Percentiles rank a stretch among this genome's conserved stretches.
These are phyloP conservation scores for Epichloe elymi DNA, from an alignment of 2,329 filamentous ascomycete species.

Conservation along the genomic window DNA sequence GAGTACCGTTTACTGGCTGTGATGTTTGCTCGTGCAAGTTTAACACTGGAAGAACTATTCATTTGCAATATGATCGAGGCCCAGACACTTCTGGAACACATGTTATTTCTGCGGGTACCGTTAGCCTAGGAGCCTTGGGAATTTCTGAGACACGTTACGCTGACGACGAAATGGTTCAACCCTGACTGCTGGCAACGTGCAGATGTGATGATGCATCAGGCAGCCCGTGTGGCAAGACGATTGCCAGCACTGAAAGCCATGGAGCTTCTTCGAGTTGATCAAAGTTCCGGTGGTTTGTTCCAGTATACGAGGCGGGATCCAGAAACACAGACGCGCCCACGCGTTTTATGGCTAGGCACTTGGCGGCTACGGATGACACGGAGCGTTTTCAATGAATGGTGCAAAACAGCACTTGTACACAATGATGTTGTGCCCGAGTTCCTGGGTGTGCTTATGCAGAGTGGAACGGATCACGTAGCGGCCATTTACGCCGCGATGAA, in stretches of 20 bases:
- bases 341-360: not conserved
- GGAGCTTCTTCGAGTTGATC: not conserved
- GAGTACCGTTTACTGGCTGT: not conserved
- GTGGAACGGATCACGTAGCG: not conserved
- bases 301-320: not conserved
- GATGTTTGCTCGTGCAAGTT: not conserved
- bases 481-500: not conserved
- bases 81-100: not conserved
- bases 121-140: not conserved
- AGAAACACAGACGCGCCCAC: not conserved
- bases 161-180: not conserved
- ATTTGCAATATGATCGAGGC: not conserved
- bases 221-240: not conserved
- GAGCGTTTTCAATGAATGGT: not conserved
- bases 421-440: not conserved
- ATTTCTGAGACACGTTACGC: not conserved
- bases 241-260: not conserved
- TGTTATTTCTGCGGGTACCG: not conserved
- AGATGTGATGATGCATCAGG: not conserved
- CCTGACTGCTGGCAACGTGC: not conserved
- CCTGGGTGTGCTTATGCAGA: not conserved
- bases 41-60: not conserved
- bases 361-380: not conserved
- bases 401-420: not conserved
- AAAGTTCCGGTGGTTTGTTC: not conserved